These are phyloP conservation scores for Lasiosphaeria hispida DNA, from an alignment of 495 filamentous ascomycete genomes.

Conservation along the genomic window DNA sequence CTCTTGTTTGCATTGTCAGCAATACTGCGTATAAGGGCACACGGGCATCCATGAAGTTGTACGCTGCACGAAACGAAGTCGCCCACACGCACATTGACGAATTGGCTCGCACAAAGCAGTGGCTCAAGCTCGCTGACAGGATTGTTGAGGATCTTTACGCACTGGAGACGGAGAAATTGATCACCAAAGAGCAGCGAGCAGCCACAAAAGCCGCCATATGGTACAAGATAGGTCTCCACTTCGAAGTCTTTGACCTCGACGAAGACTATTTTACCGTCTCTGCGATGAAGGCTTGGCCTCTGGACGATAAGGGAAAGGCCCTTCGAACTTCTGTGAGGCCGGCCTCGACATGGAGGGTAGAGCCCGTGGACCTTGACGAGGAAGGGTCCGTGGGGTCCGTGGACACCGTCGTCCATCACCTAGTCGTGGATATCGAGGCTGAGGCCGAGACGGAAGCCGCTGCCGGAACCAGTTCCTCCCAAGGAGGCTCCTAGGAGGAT, in stretches of 20 bases:
- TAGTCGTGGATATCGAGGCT: too few relatives aligned
- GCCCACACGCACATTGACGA: not conserved
- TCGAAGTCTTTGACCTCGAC: conserved; percentile 1
- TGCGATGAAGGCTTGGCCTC: conserved; percentile 1
- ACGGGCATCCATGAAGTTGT: conserved; percentile 3
- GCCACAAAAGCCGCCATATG: not conserved
- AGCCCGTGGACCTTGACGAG: not conserved
- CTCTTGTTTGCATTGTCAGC: conserved; percentile 1
- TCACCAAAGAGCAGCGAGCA: not conserved
- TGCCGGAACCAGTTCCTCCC: too few relatives aligned
- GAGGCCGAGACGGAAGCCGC: too few relatives aligned
- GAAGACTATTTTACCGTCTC: conserved; percentile 1
- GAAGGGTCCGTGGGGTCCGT: conserved; percentile 2
- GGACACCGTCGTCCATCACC: too few relatives aligned
- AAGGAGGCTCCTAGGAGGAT: too few relatives aligned
- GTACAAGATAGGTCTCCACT: conserved; percentile 1
- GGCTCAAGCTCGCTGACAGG: conserved; percentile 1
- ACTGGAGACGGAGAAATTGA: not conserved
- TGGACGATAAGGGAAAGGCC: not conserved
- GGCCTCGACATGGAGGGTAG: not conserved
- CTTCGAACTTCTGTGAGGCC: conserved; percentile 1
- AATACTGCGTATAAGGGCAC: conserved; percentile 1
- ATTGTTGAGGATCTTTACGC: not conserved
- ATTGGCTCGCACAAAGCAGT: conserved; percentile 1
- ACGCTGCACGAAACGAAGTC: conserved; percentile 2